Base-by-base conservation (phyloP, 805 yeast genomes). In the Wickerhamiella occidentalis region DNA sequence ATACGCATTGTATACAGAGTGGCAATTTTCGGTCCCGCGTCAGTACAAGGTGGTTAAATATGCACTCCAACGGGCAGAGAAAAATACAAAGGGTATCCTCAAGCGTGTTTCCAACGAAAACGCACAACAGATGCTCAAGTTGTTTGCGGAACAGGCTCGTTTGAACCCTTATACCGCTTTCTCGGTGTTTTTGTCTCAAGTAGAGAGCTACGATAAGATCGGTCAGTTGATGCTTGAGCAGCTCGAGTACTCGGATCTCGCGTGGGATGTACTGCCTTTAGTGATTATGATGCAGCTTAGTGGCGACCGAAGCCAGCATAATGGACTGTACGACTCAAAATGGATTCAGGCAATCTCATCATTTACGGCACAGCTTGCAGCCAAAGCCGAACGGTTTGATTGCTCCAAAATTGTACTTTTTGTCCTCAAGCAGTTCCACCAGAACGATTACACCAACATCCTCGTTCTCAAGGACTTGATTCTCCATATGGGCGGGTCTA, bases 141-240 rank as follows among this genome's bases (percentile, higher is more conserved):
- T 77, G 42, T 67, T 90, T 21, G 82, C 94, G 0, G 79, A 80
- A 55, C 70, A 85, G 11, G 75, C 87, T 18, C 79, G 77, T 52
- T 66, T 82, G 1, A 85, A 85, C 61, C 96, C 97, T 1, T 61
- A 87, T 17, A 82, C 94, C 1, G 77, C 87, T 12, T 75, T 88
- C 40, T 66, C 76, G 19, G 80, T 84, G 0, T 73, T 85, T 42
- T 70, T 88, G 9, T 77, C 78, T 42, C 96, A 86, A 60, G 78
- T 90, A 54, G 97, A 90, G 64, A 85, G 92, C 67, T 90, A 90
- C 61, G 95, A 83, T 60, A 90, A 90, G 60, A 74, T 90, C 54
- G 82, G 81, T 41, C 79, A 77, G 35, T 69, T 90, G 51, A 78
- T 90, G 6, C 87, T 85, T 8, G 81, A 81, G 43, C 77, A 92